Percentiles rank a stretch among this genome's conserved stretches.
Conservation (phyloP, 2,329 filamentous ascomycete species). For the Dryadomyces sulphureus region DNA sequence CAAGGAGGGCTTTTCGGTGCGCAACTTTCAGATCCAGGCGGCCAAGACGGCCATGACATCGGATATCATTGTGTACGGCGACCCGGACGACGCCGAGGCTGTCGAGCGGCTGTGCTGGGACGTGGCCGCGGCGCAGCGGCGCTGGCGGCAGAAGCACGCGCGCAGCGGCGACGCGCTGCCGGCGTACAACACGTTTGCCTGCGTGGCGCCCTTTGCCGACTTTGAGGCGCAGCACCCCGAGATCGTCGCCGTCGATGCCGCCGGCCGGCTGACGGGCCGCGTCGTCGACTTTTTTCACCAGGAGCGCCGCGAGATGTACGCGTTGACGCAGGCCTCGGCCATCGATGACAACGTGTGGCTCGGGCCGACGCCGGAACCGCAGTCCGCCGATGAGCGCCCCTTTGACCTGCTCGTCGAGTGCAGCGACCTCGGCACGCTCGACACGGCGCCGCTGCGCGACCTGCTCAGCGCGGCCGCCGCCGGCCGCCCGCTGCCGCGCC, state of each 20-base stretch:
- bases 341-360: constrained; percentile 84
- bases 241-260: constrained; percentile 61
- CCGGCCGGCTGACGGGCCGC: constrained; percentile 56
- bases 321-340: constrained; percentile 79
- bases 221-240: constrained; percentile 58
- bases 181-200: constrained; percentile 75
- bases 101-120: constrained; percentile 50
- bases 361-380: constrained; percentile 67
- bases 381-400: constrained; percentile 38
- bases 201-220: constrained; percentile 45
- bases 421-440: constrained; percentile 67
- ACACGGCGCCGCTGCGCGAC: constrained; percentile 48
- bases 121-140: constrained; percentile 61
- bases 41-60: constrained; percentile 78
- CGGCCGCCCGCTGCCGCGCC: constrained; percentile 17
- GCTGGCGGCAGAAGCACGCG: constrained; percentile 55
- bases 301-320: constrained; percentile 83
- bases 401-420: constrained; percentile 84
- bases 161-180: constrained; percentile 38
- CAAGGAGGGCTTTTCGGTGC: constrained; percentile 78
- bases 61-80: constrained; percentile 85
- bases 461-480: constrained; percentile 35
- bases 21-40: constrained; percentile 93
- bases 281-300: constrained; percentile 82
- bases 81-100: constrained; percentile 36